Evolutionary conservation across 2,329 filamentous ascomycete species (phyloP), one percentile per base, ranked within the genome.

Genomic region (Trichoderma polysporum): DNA sequence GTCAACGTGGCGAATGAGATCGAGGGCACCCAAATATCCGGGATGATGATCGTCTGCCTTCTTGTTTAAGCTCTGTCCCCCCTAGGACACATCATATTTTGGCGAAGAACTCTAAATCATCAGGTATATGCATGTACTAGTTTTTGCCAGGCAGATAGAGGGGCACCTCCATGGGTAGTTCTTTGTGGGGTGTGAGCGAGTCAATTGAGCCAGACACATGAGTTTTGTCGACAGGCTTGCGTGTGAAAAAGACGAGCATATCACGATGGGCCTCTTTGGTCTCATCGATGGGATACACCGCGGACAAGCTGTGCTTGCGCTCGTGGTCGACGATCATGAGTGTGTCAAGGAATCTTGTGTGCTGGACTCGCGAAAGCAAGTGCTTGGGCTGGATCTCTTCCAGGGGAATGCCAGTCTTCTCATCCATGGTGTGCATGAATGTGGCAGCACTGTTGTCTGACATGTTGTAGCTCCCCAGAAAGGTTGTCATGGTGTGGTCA

Each of bases 401-500:
- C 41, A 72, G 64, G 33, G 52, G 69, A 49, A 70, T 69, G 41
- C 73, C 74, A 4, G 72, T 74, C 35, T 61, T 70, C 65, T 76
- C 72, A 13, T 68, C 63, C 69, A 71, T 73, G 67, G 47, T 68
- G 67, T 77, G 75, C 67, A 77, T 70, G 53, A 73, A 75, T 33
- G 75, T 77, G n/a, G 71, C 71, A 10, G 73, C 75, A 66, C 71
- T 74, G 61, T 74, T 68, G 49, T 69, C 53, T 5, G 66, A 66
- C 73, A 77, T 75, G 70, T 77, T 77, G 49, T 67, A 58, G 67
- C 65, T 68, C 19, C 73, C 72, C 22, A 77, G 68, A 29, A 70
- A 74, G 10, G 72, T 74, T 17, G 75, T 76, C 74, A 77, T 76
- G 67, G 74, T 77, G 70, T 75, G 73, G 57, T 77, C 75, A 56